Conservation (phyloP, 2,329 filamentous ascomycete species). For the Akanthomyces uredinophilus region DNA sequence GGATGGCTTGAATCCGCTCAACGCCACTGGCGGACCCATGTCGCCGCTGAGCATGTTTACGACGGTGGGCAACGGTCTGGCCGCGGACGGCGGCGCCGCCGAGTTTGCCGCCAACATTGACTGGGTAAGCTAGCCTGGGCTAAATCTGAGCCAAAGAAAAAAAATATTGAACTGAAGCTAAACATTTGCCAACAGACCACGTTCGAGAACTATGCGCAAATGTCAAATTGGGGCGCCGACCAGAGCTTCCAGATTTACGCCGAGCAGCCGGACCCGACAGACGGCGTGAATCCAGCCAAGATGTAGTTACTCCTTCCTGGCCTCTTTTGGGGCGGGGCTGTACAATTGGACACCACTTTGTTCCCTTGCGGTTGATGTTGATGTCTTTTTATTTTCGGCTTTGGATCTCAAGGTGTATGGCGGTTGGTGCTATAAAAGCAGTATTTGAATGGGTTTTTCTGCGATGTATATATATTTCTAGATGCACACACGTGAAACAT, state of each 20-base stretch:
- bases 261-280: conserved; percentile 18
- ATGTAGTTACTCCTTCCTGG: neutral
- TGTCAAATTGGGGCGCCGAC: conserved; percentile 47
- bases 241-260: conserved; percentile 49
- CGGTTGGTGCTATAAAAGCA: neutral
- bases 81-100: conserved; percentile 22
- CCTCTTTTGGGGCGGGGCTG: neutral
- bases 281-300: conserved; percentile 4
- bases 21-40: conserved; percentile 19
- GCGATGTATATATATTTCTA: neutral
- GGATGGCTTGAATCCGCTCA: conserved; percentile 24
- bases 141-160: neutral
- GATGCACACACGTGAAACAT: neutral
- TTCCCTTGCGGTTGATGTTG: neutral
- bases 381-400: neutral
- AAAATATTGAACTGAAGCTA: conserved; percentile 20
- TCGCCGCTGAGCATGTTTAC: conserved; percentile 52
- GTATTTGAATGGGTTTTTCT: neutral
- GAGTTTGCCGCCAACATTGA: conserved; percentile 50
- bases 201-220: conserved; percentile 53
- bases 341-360: neutral
- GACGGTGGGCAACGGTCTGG: conserved; percentile 31
- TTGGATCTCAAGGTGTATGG: neutral
- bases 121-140: conserved; percentile 43
- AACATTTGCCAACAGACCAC: conserved; percentile 37